Conservation (phyloP, 345 rosid species). For the Geranium brycei region DNA sequence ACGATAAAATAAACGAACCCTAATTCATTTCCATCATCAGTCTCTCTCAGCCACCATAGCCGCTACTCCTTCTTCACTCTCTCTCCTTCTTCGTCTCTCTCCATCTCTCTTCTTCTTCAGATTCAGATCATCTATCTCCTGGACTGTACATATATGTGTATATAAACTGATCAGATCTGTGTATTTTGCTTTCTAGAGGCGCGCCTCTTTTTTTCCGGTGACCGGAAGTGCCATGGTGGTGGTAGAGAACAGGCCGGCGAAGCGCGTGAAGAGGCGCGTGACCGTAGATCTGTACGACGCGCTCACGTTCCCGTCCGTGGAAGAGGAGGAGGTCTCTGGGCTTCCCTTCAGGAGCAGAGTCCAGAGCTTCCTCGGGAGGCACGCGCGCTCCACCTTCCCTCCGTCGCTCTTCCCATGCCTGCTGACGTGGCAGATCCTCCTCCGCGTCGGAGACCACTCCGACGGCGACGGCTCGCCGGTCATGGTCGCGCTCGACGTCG, state of each 20-base stretch:
- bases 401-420: constrained; percentile 41
- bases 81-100: not conserved
- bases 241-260: constrained; percentile 40
- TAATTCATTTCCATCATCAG: not conserved
- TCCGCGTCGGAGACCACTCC: constrained; percentile 33
- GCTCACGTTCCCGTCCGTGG: constrained; percentile 33
- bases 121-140: not conserved
- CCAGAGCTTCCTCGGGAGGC: constrained; percentile 27
- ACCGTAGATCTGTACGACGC: constrained; percentile 53
- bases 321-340: not conserved
- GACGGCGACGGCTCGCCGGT: constrained; percentile 21
- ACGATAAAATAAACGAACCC: not conserved
- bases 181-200: too few species aligned
- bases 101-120: not conserved
- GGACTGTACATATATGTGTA: not conserved
- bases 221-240: constrained; percentile 21
- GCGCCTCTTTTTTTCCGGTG: not conserved
- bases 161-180: not conserved
- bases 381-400: constrained; percentile 42
- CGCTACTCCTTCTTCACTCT: not conserved
- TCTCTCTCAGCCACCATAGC: not conserved
- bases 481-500: constrained; percentile 32
- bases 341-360: constrained; percentile 38
- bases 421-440: constrained; percentile 42
- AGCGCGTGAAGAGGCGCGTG: constrained; percentile 59